phyloP scores from a whole-genome alignment of 768 basidiomycete genomes.

The Sistotremastrum niveocremeum region DNA sequence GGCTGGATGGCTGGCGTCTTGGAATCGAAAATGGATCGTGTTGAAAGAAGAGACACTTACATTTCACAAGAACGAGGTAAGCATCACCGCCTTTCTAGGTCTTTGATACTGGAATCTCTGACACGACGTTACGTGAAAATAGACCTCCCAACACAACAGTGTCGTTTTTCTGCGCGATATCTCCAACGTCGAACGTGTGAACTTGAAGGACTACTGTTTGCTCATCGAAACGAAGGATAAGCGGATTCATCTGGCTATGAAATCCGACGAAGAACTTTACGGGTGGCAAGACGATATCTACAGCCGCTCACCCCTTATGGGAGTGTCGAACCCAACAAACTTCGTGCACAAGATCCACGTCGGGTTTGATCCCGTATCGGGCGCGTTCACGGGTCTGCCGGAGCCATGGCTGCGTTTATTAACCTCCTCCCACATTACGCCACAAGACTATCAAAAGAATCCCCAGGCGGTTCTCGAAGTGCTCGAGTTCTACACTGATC shows the following conservation, averaged over 20 bases:
- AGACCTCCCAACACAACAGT: conserved; percentile 45
- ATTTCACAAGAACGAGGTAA: conserved; percentile 87
- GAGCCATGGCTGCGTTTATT: conserved; percentile 97
- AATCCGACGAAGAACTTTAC: conserved; percentile 95
- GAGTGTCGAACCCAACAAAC: conserved; percentile 89
- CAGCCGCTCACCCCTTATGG: conserved; percentile 80
- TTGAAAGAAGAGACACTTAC: conserved; percentile 66
- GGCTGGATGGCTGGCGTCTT: conserved; percentile 73
- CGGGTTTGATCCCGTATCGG: conserved; percentile 87
- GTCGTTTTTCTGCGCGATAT: conserved; percentile 64
- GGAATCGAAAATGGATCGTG: conserved; percentile 83
- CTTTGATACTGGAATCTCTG: no score
- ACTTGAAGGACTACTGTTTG: conserved; percentile 90
- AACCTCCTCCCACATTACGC: conserved; percentile 93
- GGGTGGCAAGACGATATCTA: conserved; percentile 98
- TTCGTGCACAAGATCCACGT: conserved; percentile 99
- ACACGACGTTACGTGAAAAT: no score
- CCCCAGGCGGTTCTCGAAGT: conserved; percentile 97
- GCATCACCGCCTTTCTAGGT: conserved; percentile 14
- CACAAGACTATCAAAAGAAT: conserved; percentile 93
- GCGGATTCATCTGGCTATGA: conserved; percentile 67
- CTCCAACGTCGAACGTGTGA: conserved; percentile 78
- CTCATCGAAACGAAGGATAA: conserved; percentile 77
- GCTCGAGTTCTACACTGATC: conserved; percentile 96
- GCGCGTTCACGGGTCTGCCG: conserved; percentile 96